These are phyloP conservation scores for Aspergillus neotritici DNA, from an alignment of 2,329 filamentous ascomycete genomes.

Conservation along the genomic window DNA sequence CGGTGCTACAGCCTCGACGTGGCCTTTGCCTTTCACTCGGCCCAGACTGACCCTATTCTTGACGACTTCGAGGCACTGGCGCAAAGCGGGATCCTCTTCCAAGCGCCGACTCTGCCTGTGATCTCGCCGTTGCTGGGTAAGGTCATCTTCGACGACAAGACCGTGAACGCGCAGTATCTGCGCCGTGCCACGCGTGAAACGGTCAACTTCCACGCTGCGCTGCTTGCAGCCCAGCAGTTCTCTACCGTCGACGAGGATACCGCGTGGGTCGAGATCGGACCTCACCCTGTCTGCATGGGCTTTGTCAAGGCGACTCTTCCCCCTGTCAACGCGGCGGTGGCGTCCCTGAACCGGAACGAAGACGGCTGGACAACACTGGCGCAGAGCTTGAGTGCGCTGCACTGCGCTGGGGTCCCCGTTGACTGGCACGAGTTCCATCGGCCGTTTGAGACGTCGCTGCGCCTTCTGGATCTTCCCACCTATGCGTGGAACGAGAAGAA, in stretches of 20 bases:
- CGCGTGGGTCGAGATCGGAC: slow-evolving; percentile 68
- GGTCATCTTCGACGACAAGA: slow-evolving; percentile 50
- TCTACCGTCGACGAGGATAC: slow-evolving; percentile 55
- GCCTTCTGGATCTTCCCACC: slow-evolving; percentile 57
- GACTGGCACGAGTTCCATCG: slow-evolving; percentile 67
- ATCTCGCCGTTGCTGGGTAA: slow-evolving; percentile 63
- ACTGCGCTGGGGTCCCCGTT: slow-evolving; percentile 57
- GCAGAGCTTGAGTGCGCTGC: slow-evolving; percentile 53
- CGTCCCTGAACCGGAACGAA: slow-evolving; percentile 59
- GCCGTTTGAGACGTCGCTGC: slow-evolving; percentile 53
- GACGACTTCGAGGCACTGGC: slow-evolving; percentile 11
- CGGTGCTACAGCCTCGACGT: slow-evolving; percentile 60
- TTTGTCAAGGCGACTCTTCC: slow-evolving; percentile 63
- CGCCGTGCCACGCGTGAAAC: slow-evolving; percentile 60
- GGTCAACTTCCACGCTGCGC: slow-evolving; percentile 62
- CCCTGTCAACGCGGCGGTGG: slow-evolving; percentile 49
- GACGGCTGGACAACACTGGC: slow-evolving; percentile 60
- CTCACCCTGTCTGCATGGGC: slow-evolving; percentile 62
- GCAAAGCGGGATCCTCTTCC: slow-evolving; percentile 48
- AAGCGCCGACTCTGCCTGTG: slow-evolving; percentile 55
- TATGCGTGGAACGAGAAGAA: slow-evolving; percentile 67
- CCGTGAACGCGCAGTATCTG: slow-evolving; percentile 59
- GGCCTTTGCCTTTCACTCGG: slow-evolving; percentile 51
- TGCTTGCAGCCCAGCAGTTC: slow-evolving; percentile 53
- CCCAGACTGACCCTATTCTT: slow-evolving; percentile 15